phyloP scores from a whole-genome alignment of 345 rosid species.

The Gossypium thurberi region DNA sequence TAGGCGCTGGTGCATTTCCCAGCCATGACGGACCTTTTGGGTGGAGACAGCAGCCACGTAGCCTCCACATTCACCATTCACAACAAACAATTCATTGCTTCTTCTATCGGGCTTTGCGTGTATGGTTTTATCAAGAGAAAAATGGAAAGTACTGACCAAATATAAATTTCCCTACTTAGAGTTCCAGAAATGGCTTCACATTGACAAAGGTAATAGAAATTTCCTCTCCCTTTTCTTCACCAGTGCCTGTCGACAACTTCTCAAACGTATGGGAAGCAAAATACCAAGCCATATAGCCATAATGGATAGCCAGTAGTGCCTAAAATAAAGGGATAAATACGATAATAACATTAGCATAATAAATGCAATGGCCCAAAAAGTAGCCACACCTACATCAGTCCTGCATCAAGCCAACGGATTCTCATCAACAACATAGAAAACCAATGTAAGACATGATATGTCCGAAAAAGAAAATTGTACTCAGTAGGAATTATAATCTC shows the following conservation, averaged over 20 bases:
- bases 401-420: slow-evolving; percentile 25
- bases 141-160: too few relatives aligned
- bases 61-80: background rate
- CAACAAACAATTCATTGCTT: background rate
- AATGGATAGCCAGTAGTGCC: slow-evolving; percentile 31
- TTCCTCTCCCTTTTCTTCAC: slow-evolving; percentile 38
- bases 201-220: slow-evolving; percentile 38
- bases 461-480: background rate
- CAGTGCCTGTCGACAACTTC: slow-evolving; percentile 34
- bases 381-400: slow-evolving; percentile 41
- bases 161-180: background rate
- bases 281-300: slow-evolving; percentile 26
- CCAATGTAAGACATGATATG: background rate
- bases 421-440: background rate
- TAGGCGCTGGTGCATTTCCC: background rate
- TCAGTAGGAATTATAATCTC: background rate
- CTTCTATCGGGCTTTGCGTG: background rate
- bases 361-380: slow-evolving; percentile 33
- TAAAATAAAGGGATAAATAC: slow-evolving; percentile 20
- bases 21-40: slow-evolving; percentile 6
- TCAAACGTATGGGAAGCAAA: slow-evolving; percentile 30
- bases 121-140: background rate
- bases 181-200: slow-evolving; percentile 18
- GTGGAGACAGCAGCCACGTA: slow-evolving; percentile 9
- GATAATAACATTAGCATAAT: slow-evolving; percentile 30